Evolutionary conservation across 2,329 filamentous ascomycete species (phyloP).

Genomic region (Penicillium sp.): DNA sequence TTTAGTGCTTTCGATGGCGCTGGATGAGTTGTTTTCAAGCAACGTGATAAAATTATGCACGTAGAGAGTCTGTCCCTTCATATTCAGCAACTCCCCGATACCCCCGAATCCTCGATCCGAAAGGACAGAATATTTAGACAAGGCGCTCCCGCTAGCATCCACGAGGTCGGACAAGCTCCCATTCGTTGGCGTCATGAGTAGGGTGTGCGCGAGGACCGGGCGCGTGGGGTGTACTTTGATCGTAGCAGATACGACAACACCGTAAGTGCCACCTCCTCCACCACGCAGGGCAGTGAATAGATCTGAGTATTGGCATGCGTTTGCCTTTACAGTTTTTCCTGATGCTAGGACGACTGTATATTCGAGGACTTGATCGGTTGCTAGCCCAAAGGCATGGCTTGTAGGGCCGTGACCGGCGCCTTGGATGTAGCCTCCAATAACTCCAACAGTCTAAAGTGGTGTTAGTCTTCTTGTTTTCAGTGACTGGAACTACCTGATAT

Average conservation of each 20-base stretch:
- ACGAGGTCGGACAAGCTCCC: slow-evolving; percentile 1
- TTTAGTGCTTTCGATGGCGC: slow-evolving; percentile 3
- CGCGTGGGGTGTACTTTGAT: slow-evolving; percentile 16
- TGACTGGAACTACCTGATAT: neutral
- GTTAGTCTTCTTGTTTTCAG: neutral
- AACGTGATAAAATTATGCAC: slow-evolving; percentile 5
- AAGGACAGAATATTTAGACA: slow-evolving; percentile 9
- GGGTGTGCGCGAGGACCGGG: slow-evolving; percentile 8
- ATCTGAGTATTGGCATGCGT: slow-evolving; percentile 2
- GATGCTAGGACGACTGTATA: neutral
- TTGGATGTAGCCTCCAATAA: slow-evolving; percentile 1
- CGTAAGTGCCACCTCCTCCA: slow-evolving; percentile 4
- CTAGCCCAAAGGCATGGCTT: neutral
- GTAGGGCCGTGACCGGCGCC: neutral
- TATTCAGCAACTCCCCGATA: slow-evolving; percentile 6
- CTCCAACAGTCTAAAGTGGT: neutral
- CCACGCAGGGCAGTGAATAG: slow-evolving; percentile 3
- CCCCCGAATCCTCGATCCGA: slow-evolving; percentile 18
- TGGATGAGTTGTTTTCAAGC: slow-evolving; percentile 10
- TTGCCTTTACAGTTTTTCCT: neutral
- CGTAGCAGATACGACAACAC: slow-evolving; percentile 9
- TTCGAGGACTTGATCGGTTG: slow-evolving; percentile 5
- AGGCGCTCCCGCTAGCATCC: slow-evolving; percentile 10
- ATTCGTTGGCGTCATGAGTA: neutral
- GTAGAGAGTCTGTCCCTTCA: slow-evolving; percentile 12